These are phyloP conservation scores for Ceratobasidium sp. DNA, from an alignment of 1,284 basidiomycete genomes.

Conservation along the genomic window DNA sequence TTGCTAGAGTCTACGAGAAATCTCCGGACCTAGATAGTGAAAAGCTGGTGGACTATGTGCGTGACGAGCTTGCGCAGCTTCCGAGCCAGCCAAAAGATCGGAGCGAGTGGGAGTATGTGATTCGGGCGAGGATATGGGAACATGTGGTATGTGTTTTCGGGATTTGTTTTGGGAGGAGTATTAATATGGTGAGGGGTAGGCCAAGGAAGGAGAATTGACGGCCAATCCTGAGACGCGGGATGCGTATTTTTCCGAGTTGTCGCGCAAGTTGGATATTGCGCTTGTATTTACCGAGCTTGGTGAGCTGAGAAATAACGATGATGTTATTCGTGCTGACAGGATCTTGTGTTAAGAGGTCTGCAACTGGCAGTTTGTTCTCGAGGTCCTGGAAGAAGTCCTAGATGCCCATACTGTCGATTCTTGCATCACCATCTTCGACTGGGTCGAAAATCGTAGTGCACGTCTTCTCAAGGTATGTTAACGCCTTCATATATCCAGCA, in stretches of 20 bases:
- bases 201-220: conserved; percentile 71
- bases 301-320: conserved; percentile 57
- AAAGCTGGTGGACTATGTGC: not conserved
- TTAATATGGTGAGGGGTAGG: not conserved
- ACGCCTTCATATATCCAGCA: not conserved
- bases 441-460: conserved; percentile 79
- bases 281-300: conserved; percentile 80
- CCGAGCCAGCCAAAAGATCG: conserved; percentile 69
- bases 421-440: conserved; percentile 85
- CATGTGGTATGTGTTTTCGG: conserved; percentile 69
- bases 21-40: not conserved
- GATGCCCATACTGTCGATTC: conserved; percentile 85
- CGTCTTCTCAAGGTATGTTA: conserved; percentile 68
- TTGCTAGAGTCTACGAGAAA: not conserved
- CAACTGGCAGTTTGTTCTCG: conserved; percentile 37
- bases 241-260: conserved; percentile 73
- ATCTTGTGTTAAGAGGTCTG: conserved; percentile 65
- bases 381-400: conserved; percentile 77
- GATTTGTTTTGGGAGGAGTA: conserved; percentile 3
- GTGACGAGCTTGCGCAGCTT: conserved; percentile 52
- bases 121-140: conserved; percentile 75
- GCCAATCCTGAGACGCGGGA: conserved; percentile 64
- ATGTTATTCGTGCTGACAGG: conserved; percentile 59
- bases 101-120: conserved; percentile 75
- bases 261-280: conserved; percentile 74